phyloP scores from a whole-genome alignment of 768 basidiomycete species.

The Porpolomopsis calyptriformis region DNA sequence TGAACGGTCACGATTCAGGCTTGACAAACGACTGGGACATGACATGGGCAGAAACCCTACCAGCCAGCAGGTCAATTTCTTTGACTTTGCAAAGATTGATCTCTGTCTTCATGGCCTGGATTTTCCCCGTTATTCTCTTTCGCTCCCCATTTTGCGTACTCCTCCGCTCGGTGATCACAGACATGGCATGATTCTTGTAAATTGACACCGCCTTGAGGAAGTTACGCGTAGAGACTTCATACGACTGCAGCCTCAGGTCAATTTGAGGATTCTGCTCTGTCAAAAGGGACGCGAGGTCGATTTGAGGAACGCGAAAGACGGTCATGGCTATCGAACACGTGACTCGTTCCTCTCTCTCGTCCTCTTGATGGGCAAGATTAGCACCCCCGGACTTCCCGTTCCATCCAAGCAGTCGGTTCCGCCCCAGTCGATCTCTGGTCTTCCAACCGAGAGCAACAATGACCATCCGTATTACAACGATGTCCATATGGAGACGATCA shows the following conservation, averaged over 20 bases:
- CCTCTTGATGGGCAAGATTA: too few relatives aligned
- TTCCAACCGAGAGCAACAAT: too few relatives aligned
- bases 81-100: slow-evolving; percentile 65
- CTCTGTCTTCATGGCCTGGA: slow-evolving; percentile 51
- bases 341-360: too few relatives aligned
- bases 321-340: too few relatives aligned
- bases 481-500: background rate
- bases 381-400: background rate
- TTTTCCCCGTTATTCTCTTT: slow-evolving; percentile 53
- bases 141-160: slow-evolving; percentile 50
- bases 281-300: slow-evolving; percentile 52
- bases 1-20: slow-evolving; percentile 15
- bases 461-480: too few relatives aligned
- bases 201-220: slow-evolving; percentile 63
- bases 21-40: background rate
- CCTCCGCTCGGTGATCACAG: slow-evolving; percentile 58
- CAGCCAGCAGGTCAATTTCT: slow-evolving; percentile 69
- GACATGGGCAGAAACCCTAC: slow-evolving; percentile 31
- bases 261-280: slow-evolving; percentile 46
- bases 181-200: slow-evolving; percentile 63
- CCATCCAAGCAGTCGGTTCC: background rate
- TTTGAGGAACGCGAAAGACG: slow-evolving; percentile 35
- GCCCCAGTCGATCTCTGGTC: background rate
- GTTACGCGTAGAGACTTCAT: slow-evolving; percentile 56
- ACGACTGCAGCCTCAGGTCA: slow-evolving; percentile 50